Evolutionary conservation across 1,139 yeast species (phyloP), one percentile per base, ranked within the genome.

Genomic region (Saccharomyces pastorianus): DNA sequence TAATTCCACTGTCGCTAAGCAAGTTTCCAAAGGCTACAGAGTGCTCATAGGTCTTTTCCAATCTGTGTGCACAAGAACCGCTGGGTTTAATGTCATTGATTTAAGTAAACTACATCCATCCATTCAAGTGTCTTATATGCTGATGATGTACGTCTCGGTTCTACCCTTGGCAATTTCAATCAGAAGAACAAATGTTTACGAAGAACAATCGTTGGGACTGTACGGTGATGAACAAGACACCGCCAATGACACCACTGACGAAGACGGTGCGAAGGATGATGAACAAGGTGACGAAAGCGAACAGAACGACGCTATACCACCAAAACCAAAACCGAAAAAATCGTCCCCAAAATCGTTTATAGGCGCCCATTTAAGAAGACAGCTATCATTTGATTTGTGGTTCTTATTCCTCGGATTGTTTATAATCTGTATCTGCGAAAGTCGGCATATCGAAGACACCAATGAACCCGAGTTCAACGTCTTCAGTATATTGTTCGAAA

Each of bases 131-230:
- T 84, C 95, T 64, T 93, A 93, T 69, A 78, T 89, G 83, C 78
- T 93, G 58, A 91, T 91, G 98, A 93, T 93, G 98, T 93, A 93
- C 73, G 88, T 93, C 28, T 91, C 98, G 4, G 97, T 91, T 51
- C 76, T 90, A 64, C 99, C 99, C 0, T 75, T 93, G 64, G 99
- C 99, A 48, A 91, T 93, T 64, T 88, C 96, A 46, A 90, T 93
- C 61, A 83, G 99, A 71, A 80, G 96, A 67, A 91, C 99, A 27
- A 93, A 93, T 67, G 99, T 93, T 48, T 93, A 93, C 70, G 99
- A 93, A 67, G 99, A 93, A 66, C 97, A 90, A 67, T 86, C 96
- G 0, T 74, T 93, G 57, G 98, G 98, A n/a, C 80, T 90, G 9
- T 91, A 88, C 31, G 44, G 11, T 3, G 11, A 38, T 38, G 44